Evolutionary conservation across 2,329 filamentous ascomycete genomes (phyloP).

Genomic region (Pestalotiopsis sp.): DNA sequence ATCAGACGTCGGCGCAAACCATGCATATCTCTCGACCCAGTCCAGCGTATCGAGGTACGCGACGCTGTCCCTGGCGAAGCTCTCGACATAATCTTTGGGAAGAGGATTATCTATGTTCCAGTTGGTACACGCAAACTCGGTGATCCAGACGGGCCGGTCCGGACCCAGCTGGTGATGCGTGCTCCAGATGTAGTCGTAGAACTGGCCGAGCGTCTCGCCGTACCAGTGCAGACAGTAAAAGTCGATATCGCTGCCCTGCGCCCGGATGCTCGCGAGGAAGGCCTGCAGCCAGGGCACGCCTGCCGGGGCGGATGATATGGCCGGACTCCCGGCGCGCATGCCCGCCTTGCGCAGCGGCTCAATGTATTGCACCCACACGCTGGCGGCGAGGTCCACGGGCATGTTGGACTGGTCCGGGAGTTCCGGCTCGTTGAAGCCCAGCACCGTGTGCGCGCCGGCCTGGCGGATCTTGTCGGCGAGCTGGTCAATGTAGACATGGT

Average conservation of each 20-base stretch:
- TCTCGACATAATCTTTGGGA: not conserved
- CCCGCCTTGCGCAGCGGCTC: not conserved
- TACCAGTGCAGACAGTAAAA: constrained; percentile 6
- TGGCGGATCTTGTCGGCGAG: not conserved
- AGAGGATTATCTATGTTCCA: not conserved
- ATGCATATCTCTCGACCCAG: not conserved
- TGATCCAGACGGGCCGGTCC: not conserved
- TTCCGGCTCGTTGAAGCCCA: constrained; percentile 3
- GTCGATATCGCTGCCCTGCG: constrained; percentile 1
- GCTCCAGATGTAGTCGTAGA: constrained; percentile 4
- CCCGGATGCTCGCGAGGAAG: not conserved
- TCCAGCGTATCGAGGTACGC: constrained; percentile 1
- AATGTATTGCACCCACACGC: not conserved
- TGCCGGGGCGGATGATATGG: not conserved
- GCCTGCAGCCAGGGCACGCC: not conserved
- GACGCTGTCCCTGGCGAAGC: constrained; percentile 1
- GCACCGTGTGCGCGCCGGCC: not conserved
- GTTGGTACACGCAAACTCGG: constrained; percentile 1
- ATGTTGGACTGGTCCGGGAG: constrained; percentile 3
- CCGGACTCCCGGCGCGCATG: not conserved
- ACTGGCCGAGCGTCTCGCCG: not conserved
- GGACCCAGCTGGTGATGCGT: not conserved
- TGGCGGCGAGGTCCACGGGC: not conserved
- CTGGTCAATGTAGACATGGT: not conserved
- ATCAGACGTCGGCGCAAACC: not conserved